These are phyloP conservation scores for Neonectria neomacrospora DNA, from an alignment of 2,329 filamentous ascomycete genomes.

Conservation along the genomic window DNA sequence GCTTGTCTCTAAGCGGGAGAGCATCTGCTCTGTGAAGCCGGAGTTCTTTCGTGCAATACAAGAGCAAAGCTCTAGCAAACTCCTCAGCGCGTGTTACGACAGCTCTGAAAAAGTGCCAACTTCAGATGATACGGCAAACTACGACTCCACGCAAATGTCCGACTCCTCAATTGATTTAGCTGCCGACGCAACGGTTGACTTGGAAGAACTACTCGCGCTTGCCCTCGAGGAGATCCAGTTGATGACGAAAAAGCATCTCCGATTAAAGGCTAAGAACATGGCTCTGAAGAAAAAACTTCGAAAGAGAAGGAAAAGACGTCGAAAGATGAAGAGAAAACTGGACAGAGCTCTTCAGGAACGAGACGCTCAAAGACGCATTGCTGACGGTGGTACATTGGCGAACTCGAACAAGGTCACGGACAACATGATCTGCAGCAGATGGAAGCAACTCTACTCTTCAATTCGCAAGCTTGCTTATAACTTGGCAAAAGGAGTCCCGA, in stretches of 20 bases:
- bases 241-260: neutral
- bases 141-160: too few species aligned
- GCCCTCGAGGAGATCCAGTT: neutral
- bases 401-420: constrained; percentile 30
- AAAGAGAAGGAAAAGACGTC: too few species aligned
- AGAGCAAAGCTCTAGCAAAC: too few species aligned
- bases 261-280: neutral
- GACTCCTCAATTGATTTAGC: too few species aligned
- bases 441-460: constrained; percentile 34
- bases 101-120: too few species aligned
- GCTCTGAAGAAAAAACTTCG: neutral
- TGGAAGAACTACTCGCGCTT: neutral
- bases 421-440: constrained; percentile 19
- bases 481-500: neutral
- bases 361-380: neutral
- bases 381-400: neutral
- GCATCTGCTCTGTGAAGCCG: too few species aligned
- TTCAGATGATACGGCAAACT: too few species aligned
- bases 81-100: too few species aligned
- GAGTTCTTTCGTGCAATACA: too few species aligned
- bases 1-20: too few species aligned
- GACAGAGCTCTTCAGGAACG: neutral
- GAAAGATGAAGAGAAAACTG: neutral
- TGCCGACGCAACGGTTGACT: too few species aligned
- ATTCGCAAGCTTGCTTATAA: constrained; percentile 22